Percentiles rank a stretch among this genome's conserved stretches.
phyloP scores from a whole-genome alignment of 805 yeast genomes.

The Cyberlindnera maritima region DNA sequence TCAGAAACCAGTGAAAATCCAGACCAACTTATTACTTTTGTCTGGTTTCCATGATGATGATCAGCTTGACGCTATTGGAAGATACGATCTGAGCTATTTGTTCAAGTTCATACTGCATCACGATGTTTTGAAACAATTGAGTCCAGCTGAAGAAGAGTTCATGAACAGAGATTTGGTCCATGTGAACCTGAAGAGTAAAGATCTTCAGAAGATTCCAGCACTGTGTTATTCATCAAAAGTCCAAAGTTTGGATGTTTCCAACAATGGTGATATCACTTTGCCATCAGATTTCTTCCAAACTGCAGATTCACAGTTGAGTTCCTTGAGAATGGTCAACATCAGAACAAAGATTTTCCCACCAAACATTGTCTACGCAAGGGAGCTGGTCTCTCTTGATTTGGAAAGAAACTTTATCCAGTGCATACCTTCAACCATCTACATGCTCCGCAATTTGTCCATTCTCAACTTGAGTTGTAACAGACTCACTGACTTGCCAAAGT shows the following conservation, averaged over 20 bases:
- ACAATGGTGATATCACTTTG: conserved; percentile 80
- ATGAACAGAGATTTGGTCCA: conserved; percentile 64
- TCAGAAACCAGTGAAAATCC: conserved; percentile 77
- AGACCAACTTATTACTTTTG: conserved; percentile 64
- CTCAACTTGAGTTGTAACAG: conserved; percentile 76
- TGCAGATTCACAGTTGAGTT: conserved; percentile 65
- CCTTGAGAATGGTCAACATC: conserved; percentile 66
- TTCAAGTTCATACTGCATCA: conserved; percentile 76
- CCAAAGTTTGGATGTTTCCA: conserved; percentile 75
- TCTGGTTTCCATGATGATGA: conserved; percentile 83
- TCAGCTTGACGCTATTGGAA: conserved; percentile 70
- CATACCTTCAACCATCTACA: conserved; percentile 55
- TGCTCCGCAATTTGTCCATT: conserved; percentile 51
- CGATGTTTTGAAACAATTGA: conserved; percentile 55
- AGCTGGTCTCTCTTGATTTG: conserved; percentile 64
- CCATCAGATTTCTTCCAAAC: conserved; percentile 84
- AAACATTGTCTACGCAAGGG: conserved; percentile 66
- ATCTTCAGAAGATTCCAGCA: conserved; percentile 81
- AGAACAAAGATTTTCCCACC: conserved; percentile 74
- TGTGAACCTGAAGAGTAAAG: conserved; percentile 70
- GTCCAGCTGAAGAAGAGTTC: conserved; percentile 68
- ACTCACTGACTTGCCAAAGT: conserved; percentile 56
- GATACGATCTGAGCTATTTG: conserved; percentile 79
- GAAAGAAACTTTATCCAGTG: conserved; percentile 74
- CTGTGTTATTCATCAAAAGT: conserved; percentile 80